phyloP scores from a whole-genome alignment of 805 yeast species.

The Schwanniomyces yamadae region DNA sequence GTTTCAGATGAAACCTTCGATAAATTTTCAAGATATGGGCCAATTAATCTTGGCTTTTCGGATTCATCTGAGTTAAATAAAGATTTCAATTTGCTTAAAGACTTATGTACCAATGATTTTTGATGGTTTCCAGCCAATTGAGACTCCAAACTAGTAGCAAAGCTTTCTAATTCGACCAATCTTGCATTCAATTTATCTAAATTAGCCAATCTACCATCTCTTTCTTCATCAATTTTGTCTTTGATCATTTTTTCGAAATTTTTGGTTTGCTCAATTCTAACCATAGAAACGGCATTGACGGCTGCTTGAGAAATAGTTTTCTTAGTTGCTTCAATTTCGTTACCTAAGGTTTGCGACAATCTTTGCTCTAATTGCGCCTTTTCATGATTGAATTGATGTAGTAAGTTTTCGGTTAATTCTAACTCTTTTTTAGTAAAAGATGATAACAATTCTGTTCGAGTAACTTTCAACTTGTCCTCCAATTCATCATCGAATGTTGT shows the following conservation, averaged over 20 bases:
- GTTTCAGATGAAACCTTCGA: conserved; percentile 18
- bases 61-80: conserved; percentile 21
- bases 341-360: conserved; percentile 53
- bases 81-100: conserved; percentile 33
- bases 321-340: conserved; percentile 68
- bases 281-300: conserved; percentile 66
- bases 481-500: conserved; percentile 36
- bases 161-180: conserved; percentile 54
- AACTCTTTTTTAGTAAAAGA: conserved; percentile 49
- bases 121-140: conserved; percentile 35
- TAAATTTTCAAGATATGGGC: conserved; percentile 41
- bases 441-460: conserved; percentile 41
- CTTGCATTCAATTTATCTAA: conserved; percentile 58
- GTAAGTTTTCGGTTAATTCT: conserved; percentile 56
- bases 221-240: conserved; percentile 40
- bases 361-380: conserved; percentile 59
- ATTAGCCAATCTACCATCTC: conserved; percentile 74
- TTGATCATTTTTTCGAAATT: conserved; percentile 37
- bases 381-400: conserved; percentile 60
- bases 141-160: conserved; percentile 44
- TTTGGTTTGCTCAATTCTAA: conserved; percentile 66
- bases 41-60: conserved; percentile 26
- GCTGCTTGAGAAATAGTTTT: conserved; percentile 67
- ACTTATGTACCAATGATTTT: conserved; percentile 29
- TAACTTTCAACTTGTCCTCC: conserved; percentile 30